These are phyloP conservation scores for Eragrostis nindensis DNA, from an alignment of 176 grass and related monocot genomes.

Conservation along the genomic window DNA sequence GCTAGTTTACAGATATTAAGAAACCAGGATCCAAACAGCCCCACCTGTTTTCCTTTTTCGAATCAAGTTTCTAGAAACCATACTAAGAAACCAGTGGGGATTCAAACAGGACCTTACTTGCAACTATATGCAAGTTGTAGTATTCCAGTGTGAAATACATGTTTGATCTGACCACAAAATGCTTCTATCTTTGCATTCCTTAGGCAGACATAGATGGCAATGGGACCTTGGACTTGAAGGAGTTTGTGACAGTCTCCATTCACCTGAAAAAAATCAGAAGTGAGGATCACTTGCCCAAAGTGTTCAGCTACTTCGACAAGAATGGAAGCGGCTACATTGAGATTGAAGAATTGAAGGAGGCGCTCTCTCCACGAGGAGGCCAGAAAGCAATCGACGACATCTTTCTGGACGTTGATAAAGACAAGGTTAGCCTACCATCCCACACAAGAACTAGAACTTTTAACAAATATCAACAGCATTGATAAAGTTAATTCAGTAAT, in stretches of 20 bases:
- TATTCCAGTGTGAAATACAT: background rate
- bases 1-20: too few relatives aligned
- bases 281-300: constrained; percentile 78
- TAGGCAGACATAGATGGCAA: constrained; percentile 88
- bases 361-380: constrained; percentile 61
- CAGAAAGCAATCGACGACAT: constrained; percentile 80
- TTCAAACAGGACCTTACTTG: too few relatives aligned
- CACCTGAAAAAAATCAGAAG: constrained; percentile 86
- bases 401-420: constrained; percentile 73
- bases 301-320: constrained; percentile 89
- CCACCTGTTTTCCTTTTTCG: too few relatives aligned
- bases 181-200: constrained; percentile 14
- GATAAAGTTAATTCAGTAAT: background rate
- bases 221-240: constrained; percentile 79
- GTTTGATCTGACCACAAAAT: background rate
- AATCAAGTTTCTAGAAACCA: too few relatives aligned
- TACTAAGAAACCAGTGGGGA: too few relatives aligned
- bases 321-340: constrained; percentile 82
- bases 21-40: too few relatives aligned
- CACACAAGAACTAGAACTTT: background rate
- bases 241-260: constrained; percentile 87
- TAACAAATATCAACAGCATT: background rate
- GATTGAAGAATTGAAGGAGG: constrained; percentile 84
- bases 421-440: constrained; percentile 52
- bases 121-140: background rate